Base-by-base conservation (phyloP, 345 rosid genomes). In the Streptanthus diversifolius region DNA sequence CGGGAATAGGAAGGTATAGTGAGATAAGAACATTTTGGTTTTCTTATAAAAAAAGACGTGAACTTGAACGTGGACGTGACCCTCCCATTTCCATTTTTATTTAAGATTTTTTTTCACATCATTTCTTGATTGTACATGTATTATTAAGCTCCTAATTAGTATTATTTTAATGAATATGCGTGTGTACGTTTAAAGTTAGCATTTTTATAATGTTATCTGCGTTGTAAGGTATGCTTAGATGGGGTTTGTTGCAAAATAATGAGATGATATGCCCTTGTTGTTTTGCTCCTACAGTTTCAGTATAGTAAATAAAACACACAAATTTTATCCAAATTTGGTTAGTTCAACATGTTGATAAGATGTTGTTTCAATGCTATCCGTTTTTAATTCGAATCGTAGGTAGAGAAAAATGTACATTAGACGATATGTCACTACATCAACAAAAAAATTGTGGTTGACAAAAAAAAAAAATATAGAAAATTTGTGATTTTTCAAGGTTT, bases 1-100 rank as follows among this genome's bases (percentile, higher is more conserved):
- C 65, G 76, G 80, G 71, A 76, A 70, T 19, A 32, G 27, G 44
- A 63, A 68, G 57, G 76, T 52, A 51, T 14, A 77, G 77, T 65
- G 73, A 58, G 73, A 71, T 33, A 18, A 68, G 70, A 76, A 44
- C 62, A 45, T n/a, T 45, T 76, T 76, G 24, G 44, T 68, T 49
- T 51, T 49, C 5, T 51, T 49, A 7, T 11, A 35, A n/a, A 37
- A 24, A 19, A 52, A 63, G 76, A 72, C 70, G 76, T 63, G 76
- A 52, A 62, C 53, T 10, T 19, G 63, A 72, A 51, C 76, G 76
- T 53, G 70, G 56, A 61, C 48, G 68, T 73, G 77, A 54, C 63
- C 19, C 41, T 54, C 24, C n/a, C 64, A 17, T 73, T 5, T 56
- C 64, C 33, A 5, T 37, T 61, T 37, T 13, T 44, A 2, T 22